These are phyloP conservation scores for Asclepias syriaca DNA, from an alignment of 257 asterid genomes.

Conservation along the genomic window DNA sequence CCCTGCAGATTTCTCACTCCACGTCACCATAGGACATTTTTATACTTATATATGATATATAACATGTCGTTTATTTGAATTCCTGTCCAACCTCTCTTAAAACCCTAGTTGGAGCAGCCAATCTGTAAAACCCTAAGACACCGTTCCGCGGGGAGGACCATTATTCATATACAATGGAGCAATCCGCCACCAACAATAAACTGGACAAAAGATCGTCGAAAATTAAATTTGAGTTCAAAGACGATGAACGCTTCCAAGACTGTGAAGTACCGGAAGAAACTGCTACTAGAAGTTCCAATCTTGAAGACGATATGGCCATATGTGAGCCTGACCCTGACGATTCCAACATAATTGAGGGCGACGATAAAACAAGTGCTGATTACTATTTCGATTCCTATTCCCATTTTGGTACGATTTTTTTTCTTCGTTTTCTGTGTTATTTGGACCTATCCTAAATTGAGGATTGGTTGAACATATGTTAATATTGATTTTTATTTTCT, in stretches of 20 bases:
- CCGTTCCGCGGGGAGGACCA: not conserved
- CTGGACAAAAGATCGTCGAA: conserved; percentile 1
- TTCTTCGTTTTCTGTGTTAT: not conserved
- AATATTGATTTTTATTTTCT: not conserved
- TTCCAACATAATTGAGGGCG: conserved; percentile 33
- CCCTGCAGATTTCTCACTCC: no score
- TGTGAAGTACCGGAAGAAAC: conserved; percentile 12
- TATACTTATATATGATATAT: no score
- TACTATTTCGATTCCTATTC: conserved; percentile 96
- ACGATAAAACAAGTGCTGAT: conserved; percentile 90
- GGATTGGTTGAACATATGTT: not conserved
- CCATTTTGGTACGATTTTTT: conserved; percentile 60
- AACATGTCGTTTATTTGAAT: no score
- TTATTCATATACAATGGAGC: not conserved
- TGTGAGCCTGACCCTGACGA: conserved; percentile 42
- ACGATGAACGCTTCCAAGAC: conserved; percentile 1
- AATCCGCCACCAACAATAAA: not conserved
- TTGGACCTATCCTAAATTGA: not conserved
- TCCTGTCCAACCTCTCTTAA: not conserved
- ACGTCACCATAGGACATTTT: no score
- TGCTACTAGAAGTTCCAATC: conserved; percentile 24
- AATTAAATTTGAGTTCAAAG: conserved; percentile 18
- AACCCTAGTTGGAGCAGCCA: not conserved
- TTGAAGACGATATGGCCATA: conserved; percentile 68
- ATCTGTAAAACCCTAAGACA: not conserved